phyloP scores from a whole-genome alignment of 2,329 filamentous ascomycete species.

The Fusarium oligoseptatum region DNA sequence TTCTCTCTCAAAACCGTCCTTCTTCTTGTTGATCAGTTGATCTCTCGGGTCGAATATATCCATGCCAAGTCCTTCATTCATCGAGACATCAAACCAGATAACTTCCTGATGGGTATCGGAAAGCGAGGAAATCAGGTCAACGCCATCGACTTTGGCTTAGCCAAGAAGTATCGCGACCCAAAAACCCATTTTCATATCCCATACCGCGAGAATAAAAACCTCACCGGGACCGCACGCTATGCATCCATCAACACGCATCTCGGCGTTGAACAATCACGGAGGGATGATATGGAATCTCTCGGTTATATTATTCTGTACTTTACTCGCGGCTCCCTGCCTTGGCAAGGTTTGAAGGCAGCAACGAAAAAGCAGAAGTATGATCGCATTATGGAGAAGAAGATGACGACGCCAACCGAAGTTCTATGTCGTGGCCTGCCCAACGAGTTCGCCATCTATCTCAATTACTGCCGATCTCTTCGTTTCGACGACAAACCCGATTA shows the following conservation, averaged over 20 bases:
- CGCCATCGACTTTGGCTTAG: constrained; percentile 96
- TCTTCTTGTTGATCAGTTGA: constrained; percentile 95
- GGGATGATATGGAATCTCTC: constrained; percentile 12
- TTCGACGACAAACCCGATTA: constrained; percentile 99
- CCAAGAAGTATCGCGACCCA: constrained; percentile 98
- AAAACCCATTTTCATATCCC: constrained; percentile 85
- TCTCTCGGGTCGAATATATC: constrained; percentile 99
- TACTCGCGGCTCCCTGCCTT: constrained; percentile 9
- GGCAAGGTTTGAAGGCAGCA: constrained; percentile 12
- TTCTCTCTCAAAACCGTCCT: constrained; percentile 99
- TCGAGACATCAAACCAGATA: constrained; percentile 6
- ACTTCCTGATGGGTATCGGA: constrained; percentile 81
- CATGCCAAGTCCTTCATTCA: constrained; percentile 69
- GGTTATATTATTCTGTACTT: constrained; percentile 7
- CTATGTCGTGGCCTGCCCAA: constrained; percentile 9
- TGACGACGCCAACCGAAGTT: neutral
- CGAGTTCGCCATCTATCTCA: constrained; percentile 88
- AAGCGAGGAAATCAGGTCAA: constrained; percentile 99
- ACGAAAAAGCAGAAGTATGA: constrained; percentile 51
- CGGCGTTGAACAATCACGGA: constrained; percentile 5
- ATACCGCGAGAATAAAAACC: constrained; percentile 73
- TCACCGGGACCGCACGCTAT: constrained; percentile 67
- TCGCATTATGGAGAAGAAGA: constrained; percentile 12
- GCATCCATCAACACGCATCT: constrained; percentile 14
- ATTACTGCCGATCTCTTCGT: constrained; percentile 98